Evolutionary conservation across 1,284 basidiomycete genomes (phyloP).

Genomic region (Mixia osmundae): DNA sequence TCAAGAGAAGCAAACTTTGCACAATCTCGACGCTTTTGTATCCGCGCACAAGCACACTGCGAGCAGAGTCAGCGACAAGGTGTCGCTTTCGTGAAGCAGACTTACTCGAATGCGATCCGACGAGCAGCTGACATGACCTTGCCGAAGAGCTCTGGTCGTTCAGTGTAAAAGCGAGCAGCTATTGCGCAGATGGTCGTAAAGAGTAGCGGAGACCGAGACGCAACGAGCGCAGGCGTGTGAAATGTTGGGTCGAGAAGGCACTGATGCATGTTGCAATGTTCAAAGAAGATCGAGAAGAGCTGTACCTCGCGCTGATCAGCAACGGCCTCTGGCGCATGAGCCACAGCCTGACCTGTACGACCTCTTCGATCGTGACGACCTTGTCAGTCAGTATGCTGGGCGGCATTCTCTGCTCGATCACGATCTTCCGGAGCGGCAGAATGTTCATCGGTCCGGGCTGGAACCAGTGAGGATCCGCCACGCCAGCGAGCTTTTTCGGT

Average conservation of each 20-base stretch:
- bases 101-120: constrained; percentile 73
- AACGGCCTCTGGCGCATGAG: background rate
- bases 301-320: too few relatives aligned
- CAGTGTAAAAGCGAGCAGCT: constrained; percentile 66
- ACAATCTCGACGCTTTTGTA: constrained; percentile 74
- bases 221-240: constrained; percentile 75
- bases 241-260: constrained; percentile 45
- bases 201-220: constrained; percentile 72
- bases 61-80: too few relatives aligned
- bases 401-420: constrained; percentile 44
- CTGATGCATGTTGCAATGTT: constrained; percentile 8
- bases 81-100: too few relatives aligned
- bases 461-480: constrained; percentile 36
- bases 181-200: constrained; percentile 69
- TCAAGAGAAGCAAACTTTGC: constrained; percentile 23
- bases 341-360: constrained; percentile 11
- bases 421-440: constrained; percentile 40
- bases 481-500: background rate
- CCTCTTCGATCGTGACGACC: constrained; percentile 23
- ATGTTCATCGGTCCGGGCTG: constrained; percentile 42
- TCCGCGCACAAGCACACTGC: constrained; percentile 44
- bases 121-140: constrained; percentile 61
- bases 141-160: constrained; percentile 57
- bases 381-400: constrained; percentile 24
- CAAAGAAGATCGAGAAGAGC: constrained; percentile 67